These are phyloP conservation scores for Solanum etuberosum DNA, from an alignment of 257 asterid genomes.

Conservation along the genomic window DNA sequence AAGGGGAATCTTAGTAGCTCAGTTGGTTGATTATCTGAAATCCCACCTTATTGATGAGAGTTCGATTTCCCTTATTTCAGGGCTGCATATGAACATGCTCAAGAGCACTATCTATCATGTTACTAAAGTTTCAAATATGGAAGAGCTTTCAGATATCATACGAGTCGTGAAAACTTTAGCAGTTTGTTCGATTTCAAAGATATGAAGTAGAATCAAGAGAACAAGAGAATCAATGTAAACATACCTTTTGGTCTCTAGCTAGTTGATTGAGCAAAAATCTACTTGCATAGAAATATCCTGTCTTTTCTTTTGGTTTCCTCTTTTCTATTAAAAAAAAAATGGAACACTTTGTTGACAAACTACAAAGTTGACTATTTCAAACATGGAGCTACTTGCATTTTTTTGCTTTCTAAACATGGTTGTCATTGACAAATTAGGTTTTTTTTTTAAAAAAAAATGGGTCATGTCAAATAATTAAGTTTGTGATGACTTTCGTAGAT, in stretches of 20 bases:
- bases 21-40: not conserved
- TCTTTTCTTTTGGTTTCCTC: not conserved
- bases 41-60: not conserved
- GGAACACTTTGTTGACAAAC: not conserved
- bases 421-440: not conserved
- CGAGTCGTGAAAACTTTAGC: not conserved
- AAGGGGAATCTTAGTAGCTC: not conserved
- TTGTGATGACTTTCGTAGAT: not conserved
- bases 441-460: not conserved
- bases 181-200: not conserved
- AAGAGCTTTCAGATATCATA: not conserved
- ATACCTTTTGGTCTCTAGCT: not conserved
- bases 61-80: not conserved
- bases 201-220: not conserved
- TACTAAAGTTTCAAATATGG: not conserved
- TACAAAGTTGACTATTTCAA: not conserved
- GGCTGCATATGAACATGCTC: not conserved
- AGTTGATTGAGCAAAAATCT: not conserved
- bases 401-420: not conserved
- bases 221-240: not conserved
- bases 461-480: not conserved
- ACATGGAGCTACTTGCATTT: not conserved
- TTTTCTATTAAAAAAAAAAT: too few species aligned
- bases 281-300: not conserved
- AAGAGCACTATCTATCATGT: not conserved